Conservation (phyloP, 106 monocot species). For the Dendrobium nobile region DNA sequence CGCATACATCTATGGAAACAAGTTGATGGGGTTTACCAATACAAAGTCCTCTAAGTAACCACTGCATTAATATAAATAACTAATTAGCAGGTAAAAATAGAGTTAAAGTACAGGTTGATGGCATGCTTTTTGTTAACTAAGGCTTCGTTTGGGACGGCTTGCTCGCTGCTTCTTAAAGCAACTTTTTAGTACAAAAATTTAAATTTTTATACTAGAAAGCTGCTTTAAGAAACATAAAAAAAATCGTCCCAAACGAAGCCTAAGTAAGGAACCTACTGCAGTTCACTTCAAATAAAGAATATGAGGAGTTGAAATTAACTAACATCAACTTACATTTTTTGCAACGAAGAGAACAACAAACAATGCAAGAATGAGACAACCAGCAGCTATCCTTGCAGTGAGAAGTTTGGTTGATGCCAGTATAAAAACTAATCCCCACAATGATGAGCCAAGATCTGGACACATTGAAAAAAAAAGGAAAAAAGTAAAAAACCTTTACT, state of each 20-base stretch:
- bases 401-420: conserved; percentile 54
- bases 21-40: conserved; percentile 37
- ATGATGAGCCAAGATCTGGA: conserved; percentile 94
- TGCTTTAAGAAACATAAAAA: too few species aligned
- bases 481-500: neutral
- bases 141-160: too few species aligned
- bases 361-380: conserved; percentile 79
- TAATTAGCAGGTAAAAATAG: neutral
- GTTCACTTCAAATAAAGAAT: neutral
- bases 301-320: neutral
- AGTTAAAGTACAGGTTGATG: neutral
- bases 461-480: neutral
- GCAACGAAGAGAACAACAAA: conserved; percentile 86
- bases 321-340: conserved; percentile 58
- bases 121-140: neutral
- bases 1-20: neutral
- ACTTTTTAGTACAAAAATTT: too few species aligned
- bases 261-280: neutral
- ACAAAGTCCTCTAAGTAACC: conserved; percentile 66
- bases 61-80: conserved; percentile 28
- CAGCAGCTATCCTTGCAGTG: conserved; percentile 55
- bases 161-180: too few species aligned
- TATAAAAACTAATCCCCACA: conserved; percentile 97
- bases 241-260: too few species aligned
- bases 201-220: too few species aligned